Evolutionary conservation across 768 basidiomycete genomes (phyloP).

Genomic region (Podaxis sp.): DNA sequence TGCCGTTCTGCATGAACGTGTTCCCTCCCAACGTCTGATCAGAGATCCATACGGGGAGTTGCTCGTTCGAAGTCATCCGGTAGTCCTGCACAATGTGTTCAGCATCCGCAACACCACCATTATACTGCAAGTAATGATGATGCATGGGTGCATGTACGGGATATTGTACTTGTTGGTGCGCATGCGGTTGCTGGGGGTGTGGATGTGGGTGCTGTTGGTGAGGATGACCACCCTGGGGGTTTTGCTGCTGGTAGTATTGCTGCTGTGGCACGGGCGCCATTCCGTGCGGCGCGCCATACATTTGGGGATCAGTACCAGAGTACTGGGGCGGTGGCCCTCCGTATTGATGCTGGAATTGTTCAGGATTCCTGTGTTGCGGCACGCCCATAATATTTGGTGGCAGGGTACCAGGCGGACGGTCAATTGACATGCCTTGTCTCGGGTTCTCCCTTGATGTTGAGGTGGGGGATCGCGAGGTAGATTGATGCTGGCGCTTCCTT

Average conservation of each 20-base stretch:
- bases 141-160: conserved; percentile 23
- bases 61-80: conserved; percentile 69
- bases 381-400: conserved; percentile 26
- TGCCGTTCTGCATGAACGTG: conserved; percentile 76
- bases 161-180: conserved; percentile 23
- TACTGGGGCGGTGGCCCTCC: conserved; percentile 39
- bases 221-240: conserved; percentile 14
- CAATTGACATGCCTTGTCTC: conserved; percentile 43
- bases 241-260: conserved; percentile 21
- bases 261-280: conserved; percentile 20
- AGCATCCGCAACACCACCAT: conserved; percentile 37
- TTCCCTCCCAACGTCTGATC: conserved; percentile 79
- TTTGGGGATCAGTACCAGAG: conserved; percentile 29
- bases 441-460: conserved; percentile 26
- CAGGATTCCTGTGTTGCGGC: conserved; percentile 40
- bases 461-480: conserved; percentile 62
- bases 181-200: conserved; percentile 18
- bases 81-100: conserved; percentile 79
- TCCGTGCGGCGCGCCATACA: conserved; percentile 24
- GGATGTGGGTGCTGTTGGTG: conserved; percentile 14
- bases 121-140: conserved; percentile 19
- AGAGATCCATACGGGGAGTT: conserved; percentile 83
- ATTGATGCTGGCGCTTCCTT: conserved; percentile 56
- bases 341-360: conserved; percentile 60
- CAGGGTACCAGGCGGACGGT: conserved; percentile 31